Evolutionary conservation across 345 rosid species (phyloP).

Genomic region (Citrus maxima): DNA sequence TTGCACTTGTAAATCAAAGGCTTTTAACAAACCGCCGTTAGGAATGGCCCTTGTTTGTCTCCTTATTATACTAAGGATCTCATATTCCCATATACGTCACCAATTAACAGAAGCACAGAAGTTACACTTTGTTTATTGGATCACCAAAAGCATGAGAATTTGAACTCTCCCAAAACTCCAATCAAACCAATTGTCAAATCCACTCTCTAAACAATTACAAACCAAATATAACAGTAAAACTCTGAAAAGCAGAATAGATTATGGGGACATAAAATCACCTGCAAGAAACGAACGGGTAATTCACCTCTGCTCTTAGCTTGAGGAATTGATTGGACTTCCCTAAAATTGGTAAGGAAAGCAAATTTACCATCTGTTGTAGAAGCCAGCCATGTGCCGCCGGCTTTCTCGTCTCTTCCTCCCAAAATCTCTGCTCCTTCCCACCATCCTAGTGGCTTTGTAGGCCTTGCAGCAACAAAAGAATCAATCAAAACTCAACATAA

Average conservation of each 20-base stretch:
- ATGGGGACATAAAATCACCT: slow-evolving; percentile 26
- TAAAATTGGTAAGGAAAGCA: slow-evolving; percentile 71
- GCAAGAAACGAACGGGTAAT: slow-evolving; percentile 64
- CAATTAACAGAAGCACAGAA: background rate
- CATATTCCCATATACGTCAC: too few relatives aligned
- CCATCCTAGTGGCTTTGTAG: slow-evolving; percentile 65
- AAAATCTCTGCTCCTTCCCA: slow-evolving; percentile 61
- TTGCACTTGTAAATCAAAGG: background rate
- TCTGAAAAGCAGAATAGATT: too few relatives aligned
- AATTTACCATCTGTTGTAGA: slow-evolving; percentile 53
- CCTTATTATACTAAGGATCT: background rate
- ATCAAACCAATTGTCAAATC: background rate
- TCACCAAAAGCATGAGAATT: background rate
- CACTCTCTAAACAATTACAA: background rate
- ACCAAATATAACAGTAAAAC: background rate
- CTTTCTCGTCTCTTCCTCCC: slow-evolving; percentile 72
- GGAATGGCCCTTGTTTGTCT: background rate
- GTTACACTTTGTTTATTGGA: background rate
- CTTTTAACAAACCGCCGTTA: background rate
- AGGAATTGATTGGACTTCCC: slow-evolving; percentile 40
- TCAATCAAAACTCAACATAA: background rate
- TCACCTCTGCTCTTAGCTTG: slow-evolving; percentile 57
- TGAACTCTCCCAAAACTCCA: background rate
- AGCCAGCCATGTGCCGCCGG: slow-evolving; percentile 87
- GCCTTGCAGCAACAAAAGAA: slow-evolving; percentile 31